Evolutionary conservation across 2,329 filamentous ascomycete species (phyloP).

Genomic region (Macrophomina pseudophaseolina): DNA sequence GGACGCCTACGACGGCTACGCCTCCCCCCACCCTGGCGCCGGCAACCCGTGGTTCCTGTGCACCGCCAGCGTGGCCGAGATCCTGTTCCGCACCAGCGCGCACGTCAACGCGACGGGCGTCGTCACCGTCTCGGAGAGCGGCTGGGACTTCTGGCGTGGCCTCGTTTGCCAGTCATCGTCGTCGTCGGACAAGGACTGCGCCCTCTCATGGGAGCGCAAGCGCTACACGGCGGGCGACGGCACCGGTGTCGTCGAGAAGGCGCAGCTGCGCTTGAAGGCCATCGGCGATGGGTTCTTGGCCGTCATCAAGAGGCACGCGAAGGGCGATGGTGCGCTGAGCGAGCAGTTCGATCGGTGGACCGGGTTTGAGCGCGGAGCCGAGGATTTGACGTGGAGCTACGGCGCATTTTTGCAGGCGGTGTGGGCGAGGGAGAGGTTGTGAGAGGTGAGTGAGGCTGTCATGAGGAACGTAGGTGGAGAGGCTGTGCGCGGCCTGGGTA

Average conservation of each 20-base stretch:
- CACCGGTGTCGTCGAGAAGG: slow-evolving; percentile 29
- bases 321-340: slow-evolving; percentile 46
- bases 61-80: slow-evolving; percentile 47
- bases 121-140: slow-evolving; percentile 39
- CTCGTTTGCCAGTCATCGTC: slow-evolving; percentile 35
- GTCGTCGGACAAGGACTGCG: background rate
- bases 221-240: slow-evolving; percentile 36
- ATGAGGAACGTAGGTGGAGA: background rate
- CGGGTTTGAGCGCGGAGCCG: slow-evolving; percentile 48
- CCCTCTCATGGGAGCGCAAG: slow-evolving; percentile 24
- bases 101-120: slow-evolving; percentile 36
- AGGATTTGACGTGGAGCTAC: slow-evolving; percentile 54
- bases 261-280: slow-evolving; percentile 39
- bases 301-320: slow-evolving; percentile 47
- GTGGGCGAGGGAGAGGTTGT: slow-evolving; percentile 38
- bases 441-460: background rate
- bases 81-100: slow-evolving; percentile 45
- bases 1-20: slow-evolving; percentile 49
- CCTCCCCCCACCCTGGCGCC: slow-evolving; percentile 33
- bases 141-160: slow-evolving; percentile 44
- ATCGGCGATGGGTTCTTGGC: slow-evolving; percentile 50
- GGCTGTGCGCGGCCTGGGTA: background rate
- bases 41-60: slow-evolving; percentile 53
- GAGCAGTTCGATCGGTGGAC: slow-evolving; percentile 51
- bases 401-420: slow-evolving; percentile 49